phyloP scores from a whole-genome alignment of 164 flowering plant genomes.

The Vitis rupestris region DNA sequence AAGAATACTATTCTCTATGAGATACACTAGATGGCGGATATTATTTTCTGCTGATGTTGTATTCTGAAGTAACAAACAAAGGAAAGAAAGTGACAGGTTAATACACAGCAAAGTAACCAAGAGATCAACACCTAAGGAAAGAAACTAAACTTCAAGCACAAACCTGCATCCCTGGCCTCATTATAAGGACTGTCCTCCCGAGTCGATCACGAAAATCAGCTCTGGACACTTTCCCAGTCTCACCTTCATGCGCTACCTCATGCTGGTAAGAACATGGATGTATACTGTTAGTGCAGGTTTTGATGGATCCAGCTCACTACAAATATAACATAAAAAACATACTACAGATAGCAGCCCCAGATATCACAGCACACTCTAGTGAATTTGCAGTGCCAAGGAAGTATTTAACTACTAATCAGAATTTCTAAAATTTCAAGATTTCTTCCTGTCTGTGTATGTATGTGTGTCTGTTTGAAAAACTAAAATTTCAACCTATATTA shows the following conservation, averaged over 20 bases:
- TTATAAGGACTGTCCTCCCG: conserved; percentile 63
- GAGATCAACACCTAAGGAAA: neutral
- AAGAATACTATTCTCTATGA: conserved; percentile 69
- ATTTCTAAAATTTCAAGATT: too few relatives aligned
- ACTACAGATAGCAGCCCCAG: neutral
- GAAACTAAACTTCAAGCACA: neutral
- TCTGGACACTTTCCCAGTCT: conserved; percentile 62
- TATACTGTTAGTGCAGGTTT: neutral
- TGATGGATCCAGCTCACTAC: neutral
- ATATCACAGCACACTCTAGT: neutral
- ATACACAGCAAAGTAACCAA: neutral
- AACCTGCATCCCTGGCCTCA: conserved; percentile 90
- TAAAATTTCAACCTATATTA: too few relatives aligned
- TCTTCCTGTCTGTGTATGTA: too few relatives aligned
- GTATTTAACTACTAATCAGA: too few relatives aligned
- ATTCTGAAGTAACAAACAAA: conserved; percentile 40
- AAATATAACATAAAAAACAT: neutral
- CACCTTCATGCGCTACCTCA: conserved; percentile 66
- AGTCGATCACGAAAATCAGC: conserved; percentile 57
- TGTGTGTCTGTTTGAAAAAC: too few relatives aligned
- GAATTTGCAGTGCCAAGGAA: too few relatives aligned
- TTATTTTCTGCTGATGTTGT: conserved; percentile 53
- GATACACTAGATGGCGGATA: conserved; percentile 68
- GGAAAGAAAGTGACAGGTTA: neutral
- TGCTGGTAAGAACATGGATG: conserved; percentile 20